phyloP scores from a whole-genome alignment of 2,329 filamentous ascomycete species.

The Parafenestella ontariensis region DNA sequence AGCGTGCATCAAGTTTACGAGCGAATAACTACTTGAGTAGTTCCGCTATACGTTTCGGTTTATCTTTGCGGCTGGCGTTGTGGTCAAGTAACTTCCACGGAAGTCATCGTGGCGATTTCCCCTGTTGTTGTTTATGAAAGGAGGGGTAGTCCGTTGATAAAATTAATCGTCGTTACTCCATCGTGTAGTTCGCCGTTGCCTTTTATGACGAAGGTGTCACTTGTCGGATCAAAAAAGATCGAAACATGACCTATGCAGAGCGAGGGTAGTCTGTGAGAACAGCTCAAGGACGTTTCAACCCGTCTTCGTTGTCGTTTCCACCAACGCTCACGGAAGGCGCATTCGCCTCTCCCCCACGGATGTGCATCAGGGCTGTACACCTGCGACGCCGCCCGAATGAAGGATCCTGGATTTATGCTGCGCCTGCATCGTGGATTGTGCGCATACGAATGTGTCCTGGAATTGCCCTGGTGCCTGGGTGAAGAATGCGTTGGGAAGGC shows the following conservation, averaged over 20 bases:
- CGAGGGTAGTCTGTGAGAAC: no score
- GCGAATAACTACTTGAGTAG: neutral
- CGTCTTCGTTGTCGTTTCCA: no score
- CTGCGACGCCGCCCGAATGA: neutral
- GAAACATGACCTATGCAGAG: no score
- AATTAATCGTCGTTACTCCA: neutral
- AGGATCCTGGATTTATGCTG: neutral
- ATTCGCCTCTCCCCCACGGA: no score
- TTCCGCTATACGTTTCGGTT: neutral
- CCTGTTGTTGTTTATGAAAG: neutral
- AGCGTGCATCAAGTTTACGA: constrained; percentile 1
- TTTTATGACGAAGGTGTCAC: no score
- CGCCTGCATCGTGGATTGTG: neutral
- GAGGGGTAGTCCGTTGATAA: neutral
- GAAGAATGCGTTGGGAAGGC: neutral
- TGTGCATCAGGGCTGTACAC: no score
- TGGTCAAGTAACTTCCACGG: neutral
- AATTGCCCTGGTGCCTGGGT: no score
- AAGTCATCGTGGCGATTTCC: neutral
- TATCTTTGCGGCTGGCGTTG: neutral
- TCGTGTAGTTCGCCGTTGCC: no score
- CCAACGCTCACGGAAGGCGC: no score
- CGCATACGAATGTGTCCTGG: no score
- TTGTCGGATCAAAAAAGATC: no score
- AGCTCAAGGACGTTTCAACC: no score